Base-by-base conservation (phyloP, 768 basidiomycete species). In the Trametes sanguinea region DNA sequence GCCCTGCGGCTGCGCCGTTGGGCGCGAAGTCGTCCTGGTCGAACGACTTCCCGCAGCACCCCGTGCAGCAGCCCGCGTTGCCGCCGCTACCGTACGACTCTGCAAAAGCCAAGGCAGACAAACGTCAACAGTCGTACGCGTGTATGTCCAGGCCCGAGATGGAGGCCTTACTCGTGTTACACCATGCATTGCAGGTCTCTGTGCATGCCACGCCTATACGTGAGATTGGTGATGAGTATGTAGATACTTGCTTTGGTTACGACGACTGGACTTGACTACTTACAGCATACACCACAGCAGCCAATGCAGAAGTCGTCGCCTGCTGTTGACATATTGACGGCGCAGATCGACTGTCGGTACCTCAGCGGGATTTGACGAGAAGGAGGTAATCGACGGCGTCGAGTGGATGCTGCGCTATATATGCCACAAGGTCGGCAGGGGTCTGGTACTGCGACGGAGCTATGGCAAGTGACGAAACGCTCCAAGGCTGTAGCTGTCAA, bases 1-100 rank as follows among this genome's bases (percentile, higher is more conserved):
- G 4, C 8, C 14, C 8, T 10, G 29, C 30, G 4, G 17, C 61
- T 30, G 42, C 16, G 32, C 47, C 61, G 32, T 52, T 57, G 22
- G 22, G 61, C 8, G 33, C 46, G 42, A 63, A 63, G 7, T 58
- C 56, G 45, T 63, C 62, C 45, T 63, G 56, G 52, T 63, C 62
- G 51, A 63, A 63, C 22, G 62, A 63, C 17, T 54, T 35, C 2
- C 45, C 33, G 46, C 56, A 63, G 46, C 57, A 63, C n/a, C 39
- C 5, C 13, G 56, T 46, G 30, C 62, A 63, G 45, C 62, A 63
- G 17, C 62, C 62, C 3, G 62, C 62, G 29, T 11, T 53, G 51
- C 51, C 27, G 7, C 51, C 22, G 8, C 61, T 51, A 1, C 33
- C 30, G 6, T 55, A 44, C 16, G 29, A 62, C 4, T 35, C 13